Evolutionary conservation across 1,139 yeast species (phyloP).

Genomic region (Citeromyces siamensis): DNA sequence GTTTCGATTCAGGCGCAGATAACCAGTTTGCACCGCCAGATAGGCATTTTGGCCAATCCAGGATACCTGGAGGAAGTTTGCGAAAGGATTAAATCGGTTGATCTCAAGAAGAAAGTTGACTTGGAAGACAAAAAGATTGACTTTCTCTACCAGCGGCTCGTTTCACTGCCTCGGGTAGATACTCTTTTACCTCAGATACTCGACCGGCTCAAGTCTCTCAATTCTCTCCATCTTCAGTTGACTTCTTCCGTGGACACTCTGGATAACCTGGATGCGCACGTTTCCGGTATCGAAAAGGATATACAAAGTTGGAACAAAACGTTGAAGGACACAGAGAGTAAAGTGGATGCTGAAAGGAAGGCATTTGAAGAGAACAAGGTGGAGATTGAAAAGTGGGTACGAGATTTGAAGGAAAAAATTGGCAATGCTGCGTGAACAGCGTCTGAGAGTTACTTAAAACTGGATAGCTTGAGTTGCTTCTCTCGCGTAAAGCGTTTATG

Average conservation of each 20-base stretch:
- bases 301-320: not conserved
- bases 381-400: not conserved
- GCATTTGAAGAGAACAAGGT: not conserved
- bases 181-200: not conserved
- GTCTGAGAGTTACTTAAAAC: not conserved
- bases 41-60: not conserved
- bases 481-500: too few relatives aligned
- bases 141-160: conserved; percentile 1
- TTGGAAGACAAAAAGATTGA: not conserved
- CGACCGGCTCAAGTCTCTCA: not conserved
- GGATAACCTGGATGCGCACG: not conserved
- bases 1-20: not conserved
- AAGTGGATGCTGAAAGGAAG: not conserved
- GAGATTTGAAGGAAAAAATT: not conserved
- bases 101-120: not conserved
- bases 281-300: not conserved
- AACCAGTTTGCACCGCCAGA: not conserved
- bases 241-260: not conserved
- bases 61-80: not conserved
- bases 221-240: conserved; percentile 1
- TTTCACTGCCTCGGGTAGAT: conserved; percentile 2
- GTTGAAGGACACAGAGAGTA: not conserved
- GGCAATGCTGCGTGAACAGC: not conserved
- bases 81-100: not conserved
- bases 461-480: not conserved